Percentiles rank a stretch among this genome's conserved stretches.
Conservation (phyloP, 495 filamentous ascomycete genomes). For the Penicillium cataractarum region DNA sequence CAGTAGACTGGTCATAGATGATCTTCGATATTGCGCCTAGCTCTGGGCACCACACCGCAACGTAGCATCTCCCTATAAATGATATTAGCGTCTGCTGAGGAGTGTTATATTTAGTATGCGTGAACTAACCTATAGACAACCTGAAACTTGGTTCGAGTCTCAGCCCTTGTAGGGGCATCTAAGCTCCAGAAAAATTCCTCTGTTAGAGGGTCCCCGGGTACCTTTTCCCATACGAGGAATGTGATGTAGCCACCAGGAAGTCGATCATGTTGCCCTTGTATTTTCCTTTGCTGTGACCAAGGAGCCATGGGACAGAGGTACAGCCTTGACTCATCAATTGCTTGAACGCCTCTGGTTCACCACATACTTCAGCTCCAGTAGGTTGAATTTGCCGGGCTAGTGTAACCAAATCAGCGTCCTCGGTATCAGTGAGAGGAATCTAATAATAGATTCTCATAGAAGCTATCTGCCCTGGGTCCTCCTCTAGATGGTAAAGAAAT, state of each 20-base stretch:
- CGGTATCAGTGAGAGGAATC: slow-evolving; percentile 27
- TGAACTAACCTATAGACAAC: slow-evolving; percentile 21
- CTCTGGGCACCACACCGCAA: slow-evolving; percentile 12
- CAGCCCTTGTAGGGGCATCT: slow-evolving; percentile 7
- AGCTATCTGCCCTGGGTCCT: slow-evolving; percentile 6
- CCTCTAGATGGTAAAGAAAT: slow-evolving; percentile 20
- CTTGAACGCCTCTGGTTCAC: slow-evolving; percentile 20
- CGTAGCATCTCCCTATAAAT: slow-evolving; percentile 19
- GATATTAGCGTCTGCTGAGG: slow-evolving; percentile 3
- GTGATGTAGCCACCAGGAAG: slow-evolving; percentile 23
- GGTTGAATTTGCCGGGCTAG: slow-evolving; percentile 12
- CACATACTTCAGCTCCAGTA: slow-evolving; percentile 12
- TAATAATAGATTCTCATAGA: slow-evolving; percentile 26
- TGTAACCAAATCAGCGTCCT: slow-evolving; percentile 19
- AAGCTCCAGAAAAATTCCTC: slow-evolving; percentile 28
- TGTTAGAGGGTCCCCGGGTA: slow-evolving; percentile 22
- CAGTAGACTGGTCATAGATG: slow-evolving; percentile 23
- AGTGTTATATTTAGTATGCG: slow-evolving; percentile 7
- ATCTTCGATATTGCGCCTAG: slow-evolving; percentile 24
- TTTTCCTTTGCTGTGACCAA: slow-evolving; percentile 17
- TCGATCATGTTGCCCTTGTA: slow-evolving; percentile 19
- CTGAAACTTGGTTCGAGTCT: slow-evolving; percentile 22
- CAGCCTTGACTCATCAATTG: slow-evolving; percentile 14
- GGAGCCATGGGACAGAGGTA: slow-evolving; percentile 17
- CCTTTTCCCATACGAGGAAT: slow-evolving; percentile 26